Percentiles rank a stretch among this genome's conserved stretches.
These are phyloP conservation scores for Agapanthus africanus DNA, from an alignment of 106 monocot species.

Conservation along the genomic window DNA sequence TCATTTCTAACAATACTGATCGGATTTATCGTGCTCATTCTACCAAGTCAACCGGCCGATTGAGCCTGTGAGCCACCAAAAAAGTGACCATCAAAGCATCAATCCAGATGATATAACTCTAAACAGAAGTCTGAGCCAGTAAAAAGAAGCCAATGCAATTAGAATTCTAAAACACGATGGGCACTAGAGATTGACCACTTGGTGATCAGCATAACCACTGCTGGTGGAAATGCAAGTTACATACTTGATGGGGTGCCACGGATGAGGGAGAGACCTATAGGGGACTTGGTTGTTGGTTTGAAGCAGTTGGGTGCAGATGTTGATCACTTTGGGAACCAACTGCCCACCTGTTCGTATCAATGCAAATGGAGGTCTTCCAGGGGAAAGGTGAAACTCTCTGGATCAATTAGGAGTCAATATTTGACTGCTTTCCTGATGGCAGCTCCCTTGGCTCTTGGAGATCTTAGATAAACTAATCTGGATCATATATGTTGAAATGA, in stretches of 20 bases:
- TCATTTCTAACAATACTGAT: not conserved
- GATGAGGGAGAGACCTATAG: slow-evolving; percentile 98
- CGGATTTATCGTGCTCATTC: not conserved
- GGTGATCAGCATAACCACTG: not conserved
- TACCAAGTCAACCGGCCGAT: too few relatives aligned
- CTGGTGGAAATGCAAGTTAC: slow-evolving; percentile 88
- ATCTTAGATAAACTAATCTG: slow-evolving; percentile 91
- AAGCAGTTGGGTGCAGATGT: slow-evolving; percentile 95
- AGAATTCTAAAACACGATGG: not conserved
- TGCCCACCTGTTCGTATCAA: slow-evolving; percentile 92
- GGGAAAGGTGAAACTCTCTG: slow-evolving; percentile 95
- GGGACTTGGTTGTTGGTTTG: slow-evolving; percentile 82
- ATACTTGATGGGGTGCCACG: slow-evolving; percentile 95
- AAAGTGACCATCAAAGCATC: not conserved
- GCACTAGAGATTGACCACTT: not conserved
- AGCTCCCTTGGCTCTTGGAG: slow-evolving; percentile 82
- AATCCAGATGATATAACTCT: not conserved
- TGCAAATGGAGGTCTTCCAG: slow-evolving; percentile 88
- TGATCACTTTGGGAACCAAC: slow-evolving; percentile 83
- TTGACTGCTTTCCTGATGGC: slow-evolving; percentile 96
- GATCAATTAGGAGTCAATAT: slow-evolving; percentile 97
- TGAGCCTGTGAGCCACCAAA: too few relatives aligned
- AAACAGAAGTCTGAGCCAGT: not conserved
- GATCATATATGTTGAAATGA: slow-evolving; percentile 96
- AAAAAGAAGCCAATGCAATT: not conserved